Evolutionary conservation across 805 yeast genomes (phyloP).

Genomic region (Yarrowia keelungensis): DNA sequence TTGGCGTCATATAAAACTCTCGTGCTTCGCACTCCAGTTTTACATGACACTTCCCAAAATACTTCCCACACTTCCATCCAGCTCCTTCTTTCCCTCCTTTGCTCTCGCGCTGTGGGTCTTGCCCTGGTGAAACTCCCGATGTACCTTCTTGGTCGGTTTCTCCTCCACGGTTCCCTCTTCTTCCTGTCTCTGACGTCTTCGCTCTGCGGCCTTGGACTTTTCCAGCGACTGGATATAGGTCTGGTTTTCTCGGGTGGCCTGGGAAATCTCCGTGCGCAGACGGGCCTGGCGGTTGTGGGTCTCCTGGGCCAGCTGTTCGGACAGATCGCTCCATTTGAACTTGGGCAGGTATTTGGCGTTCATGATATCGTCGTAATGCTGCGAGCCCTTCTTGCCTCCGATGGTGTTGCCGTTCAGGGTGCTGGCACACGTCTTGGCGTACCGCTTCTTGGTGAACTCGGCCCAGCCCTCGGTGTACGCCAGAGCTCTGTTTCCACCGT

Average conservation of each 20-base stretch:
- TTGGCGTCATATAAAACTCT: background rate
- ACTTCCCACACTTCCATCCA: conserved; percentile 3
- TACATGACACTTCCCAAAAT: conserved; percentile 32
- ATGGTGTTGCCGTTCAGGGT: conserved; percentile 87
- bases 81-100: conserved; percentile 13
- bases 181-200: conserved; percentile 7
- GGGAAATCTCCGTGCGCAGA: conserved; percentile 85
- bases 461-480: conserved; percentile 97
- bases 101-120: conserved; percentile 9
- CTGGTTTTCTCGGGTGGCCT: conserved; percentile 86
- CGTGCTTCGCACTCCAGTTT: background rate
- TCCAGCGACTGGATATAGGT: conserved; percentile 84
- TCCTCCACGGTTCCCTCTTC: conserved; percentile 3
- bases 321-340: conserved; percentile 94
- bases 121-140: conserved; percentile 22
- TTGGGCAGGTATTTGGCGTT: conserved; percentile 88
- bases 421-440: conserved; percentile 86
- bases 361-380: conserved; percentile 92
- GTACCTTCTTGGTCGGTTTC: conserved; percentile 3
- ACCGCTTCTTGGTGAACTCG: conserved; percentile 80
- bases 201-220: conserved; percentile 61
- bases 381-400: conserved; percentile 91
- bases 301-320: conserved; percentile 91
- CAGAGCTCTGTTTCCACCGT: conserved; percentile 91
- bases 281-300: conserved; percentile 87